Percentiles rank a stretch among this genome's conserved stretches.
Evolutionary conservation across 1,139 yeast species (phyloP).

Genomic region (Blastobotrys capitulatus): DNA sequence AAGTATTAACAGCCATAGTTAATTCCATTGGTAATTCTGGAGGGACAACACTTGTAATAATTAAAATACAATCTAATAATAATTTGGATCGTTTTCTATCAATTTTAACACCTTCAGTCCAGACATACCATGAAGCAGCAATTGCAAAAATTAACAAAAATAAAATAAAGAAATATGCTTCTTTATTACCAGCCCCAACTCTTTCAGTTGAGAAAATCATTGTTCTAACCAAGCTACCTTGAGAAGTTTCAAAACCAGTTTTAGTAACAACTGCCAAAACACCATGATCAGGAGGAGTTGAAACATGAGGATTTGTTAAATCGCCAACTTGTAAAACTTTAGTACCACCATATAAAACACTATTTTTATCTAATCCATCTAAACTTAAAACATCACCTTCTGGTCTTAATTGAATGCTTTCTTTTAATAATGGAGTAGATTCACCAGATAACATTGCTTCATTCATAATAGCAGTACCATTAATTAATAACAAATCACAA

Average conservation of each 20-base stretch:
- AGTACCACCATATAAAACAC: constrained; percentile 94
- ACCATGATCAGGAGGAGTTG: constrained; percentile 75
- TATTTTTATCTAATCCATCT: constrained; percentile 83
- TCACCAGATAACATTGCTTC: constrained; percentile 99
- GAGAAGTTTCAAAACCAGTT: constrained; percentile 97
- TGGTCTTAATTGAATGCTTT: constrained; percentile 82
- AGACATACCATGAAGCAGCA: constrained; percentile 96
- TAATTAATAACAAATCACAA: constrained; percentile 83
- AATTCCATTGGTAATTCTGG: constrained; percentile 99
- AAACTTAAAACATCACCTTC: constrained; percentile 58
- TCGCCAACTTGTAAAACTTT: constrained; percentile 86
- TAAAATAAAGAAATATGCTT: constrained; percentile 85
- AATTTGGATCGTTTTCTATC: constrained; percentile 93
- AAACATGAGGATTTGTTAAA: constrained; percentile 47
- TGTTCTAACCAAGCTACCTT: constrained; percentile 94
- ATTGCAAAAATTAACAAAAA: constrained; percentile 87
- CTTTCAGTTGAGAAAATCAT: constrained; percentile 97
- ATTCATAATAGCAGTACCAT: constrained; percentile 88
- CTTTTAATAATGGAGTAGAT: constrained; percentile 93
- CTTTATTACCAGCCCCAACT: constrained; percentile 93
- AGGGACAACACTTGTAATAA: constrained; percentile 96
- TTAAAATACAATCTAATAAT: constrained; percentile 90
- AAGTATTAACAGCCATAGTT: constrained; percentile 94
- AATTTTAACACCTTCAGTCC: constrained; percentile 96
- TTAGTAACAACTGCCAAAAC: constrained; percentile 86